Conservation (phyloP, 2,329 filamentous ascomycete species). For the Colletotrichum trifolii region DNA sequence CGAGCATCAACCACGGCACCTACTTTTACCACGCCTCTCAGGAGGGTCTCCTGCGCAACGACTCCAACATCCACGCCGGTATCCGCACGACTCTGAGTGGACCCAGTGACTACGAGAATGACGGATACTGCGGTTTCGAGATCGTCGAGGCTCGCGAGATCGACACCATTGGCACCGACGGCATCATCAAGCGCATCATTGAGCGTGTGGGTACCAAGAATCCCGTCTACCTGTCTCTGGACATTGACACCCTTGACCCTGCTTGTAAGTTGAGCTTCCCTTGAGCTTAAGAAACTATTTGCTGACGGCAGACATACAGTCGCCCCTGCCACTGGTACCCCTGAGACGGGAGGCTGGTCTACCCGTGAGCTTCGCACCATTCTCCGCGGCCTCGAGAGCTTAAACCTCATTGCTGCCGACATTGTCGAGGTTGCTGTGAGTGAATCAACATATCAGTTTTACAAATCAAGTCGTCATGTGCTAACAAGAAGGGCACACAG, state of each 20-base stretch:
- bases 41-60: constrained; percentile 82
- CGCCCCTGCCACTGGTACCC: constrained; percentile 79
- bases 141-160: constrained; percentile 78
- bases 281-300: neutral
- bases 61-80: constrained; percentile 88
- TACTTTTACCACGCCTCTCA: constrained; percentile 87
- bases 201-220: constrained; percentile 78
- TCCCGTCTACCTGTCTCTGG: constrained; percentile 84
- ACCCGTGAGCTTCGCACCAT: constrained; percentile 80
- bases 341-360: constrained; percentile 81
- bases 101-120: constrained; percentile 84
- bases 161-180: constrained; percentile 66
- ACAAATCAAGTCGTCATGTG: neutral
- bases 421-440: constrained; percentile 76
- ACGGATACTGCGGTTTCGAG: constrained; percentile 86
- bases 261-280: constrained; percentile 58
- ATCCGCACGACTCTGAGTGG: constrained; percentile 86
- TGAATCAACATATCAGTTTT: constrained; percentile 4
- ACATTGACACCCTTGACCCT: constrained; percentile 90
- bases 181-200: constrained; percentile 82
- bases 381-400: constrained; percentile 73
- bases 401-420: constrained; percentile 77
- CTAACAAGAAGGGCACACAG: constrained; percentile 36
- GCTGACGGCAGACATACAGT: constrained; percentile 51
- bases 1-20: constrained; percentile 86